These are phyloP conservation scores for Platanthera guangdongensis DNA, from an alignment of 106 monocot genomes.

Conservation along the genomic window DNA sequence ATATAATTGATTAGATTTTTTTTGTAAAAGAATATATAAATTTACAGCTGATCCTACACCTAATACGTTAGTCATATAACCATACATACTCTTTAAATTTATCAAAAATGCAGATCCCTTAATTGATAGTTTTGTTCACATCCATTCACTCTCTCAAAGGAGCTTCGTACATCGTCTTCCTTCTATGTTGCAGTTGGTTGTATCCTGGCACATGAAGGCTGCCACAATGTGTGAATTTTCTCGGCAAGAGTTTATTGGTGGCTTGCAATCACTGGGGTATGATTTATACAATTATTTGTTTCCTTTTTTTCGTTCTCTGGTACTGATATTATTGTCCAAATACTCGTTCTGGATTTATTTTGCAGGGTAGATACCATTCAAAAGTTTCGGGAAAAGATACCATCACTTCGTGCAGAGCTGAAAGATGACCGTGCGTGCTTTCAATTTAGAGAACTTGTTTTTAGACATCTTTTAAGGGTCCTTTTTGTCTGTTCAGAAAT, in stretches of 20 bases:
- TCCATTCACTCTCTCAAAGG: neutral
- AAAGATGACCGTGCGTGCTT: slow-evolving; percentile 85
- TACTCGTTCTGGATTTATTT: neutral
- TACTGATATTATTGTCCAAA: neutral
- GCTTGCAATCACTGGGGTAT: slow-evolving; percentile 85
- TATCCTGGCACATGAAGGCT: slow-evolving; percentile 99
- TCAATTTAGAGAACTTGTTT: neutral
- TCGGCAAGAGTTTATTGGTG: slow-evolving; percentile 74
- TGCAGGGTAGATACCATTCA: slow-evolving; percentile 89
- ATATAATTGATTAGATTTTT: slow-evolving; percentile 1
- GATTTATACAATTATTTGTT: neutral
- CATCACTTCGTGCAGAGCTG: slow-evolving; percentile 72
- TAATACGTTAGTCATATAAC: neutral
- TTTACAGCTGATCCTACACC: neutral
- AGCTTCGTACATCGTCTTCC: slow-evolving; percentile 6
- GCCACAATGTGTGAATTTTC: slow-evolving; percentile 99
- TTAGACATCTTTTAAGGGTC: neutral
- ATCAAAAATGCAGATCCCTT: slow-evolving; percentile 4
- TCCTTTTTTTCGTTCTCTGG: neutral
- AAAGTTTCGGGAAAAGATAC: slow-evolving; percentile 82
- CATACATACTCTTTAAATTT: neutral
- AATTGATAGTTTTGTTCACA: neutral
- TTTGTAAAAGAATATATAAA: neutral
- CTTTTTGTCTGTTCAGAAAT: neutral
- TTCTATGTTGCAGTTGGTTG: slow-evolving; percentile 56